Evolutionary conservation across 2,329 filamentous ascomycete genomes (phyloP).

Genomic region (Torrubiellomyces zombiae): DNA sequence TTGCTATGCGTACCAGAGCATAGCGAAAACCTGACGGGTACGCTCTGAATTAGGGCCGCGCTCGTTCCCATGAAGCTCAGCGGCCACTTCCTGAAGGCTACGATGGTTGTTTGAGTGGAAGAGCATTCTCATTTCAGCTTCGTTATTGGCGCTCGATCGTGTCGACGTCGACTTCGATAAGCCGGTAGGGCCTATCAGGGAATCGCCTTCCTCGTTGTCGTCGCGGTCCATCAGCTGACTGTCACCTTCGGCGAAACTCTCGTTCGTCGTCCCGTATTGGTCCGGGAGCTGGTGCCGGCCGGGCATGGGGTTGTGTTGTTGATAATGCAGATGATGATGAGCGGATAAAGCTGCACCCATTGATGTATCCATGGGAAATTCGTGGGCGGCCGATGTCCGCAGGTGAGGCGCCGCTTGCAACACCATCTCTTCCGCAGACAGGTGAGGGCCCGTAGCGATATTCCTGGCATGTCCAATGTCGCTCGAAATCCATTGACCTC

Average conservation of each 20-base stretch:
- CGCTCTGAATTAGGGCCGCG: slow-evolving; percentile 68
- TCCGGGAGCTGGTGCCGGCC: slow-evolving; percentile 39
- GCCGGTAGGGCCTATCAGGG: slow-evolving; percentile 24
- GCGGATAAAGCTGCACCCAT: slow-evolving; percentile 24
- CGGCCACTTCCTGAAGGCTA: slow-evolving; percentile 52
- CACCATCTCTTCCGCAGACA: slow-evolving; percentile 43
- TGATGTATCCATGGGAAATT: slow-evolving; percentile 30
- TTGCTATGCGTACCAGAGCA: slow-evolving; percentile 53
- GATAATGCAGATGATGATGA: slow-evolving; percentile 22
- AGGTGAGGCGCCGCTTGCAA: slow-evolving; percentile 40
- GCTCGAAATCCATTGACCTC: slow-evolving; percentile 31
- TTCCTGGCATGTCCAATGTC: slow-evolving; percentile 26
- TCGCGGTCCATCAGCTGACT: slow-evolving; percentile 45
- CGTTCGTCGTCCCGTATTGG: slow-evolving; percentile 28
- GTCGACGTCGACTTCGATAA: slow-evolving; percentile 41
- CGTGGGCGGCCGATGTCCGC: slow-evolving; percentile 32
- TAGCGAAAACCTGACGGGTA: slow-evolving; percentile 72
- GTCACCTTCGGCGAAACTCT: slow-evolving; percentile 40
- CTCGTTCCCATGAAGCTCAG: slow-evolving; percentile 63
- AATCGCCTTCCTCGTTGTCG: slow-evolving; percentile 39
- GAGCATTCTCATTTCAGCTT: slow-evolving; percentile 63
- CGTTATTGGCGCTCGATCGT: slow-evolving; percentile 61
- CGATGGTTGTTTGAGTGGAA: slow-evolving; percentile 54
- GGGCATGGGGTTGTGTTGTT: slow-evolving; percentile 19
- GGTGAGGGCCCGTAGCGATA: slow-evolving; percentile 24